Base-by-base conservation (phyloP, 257 asterid species). In the Vinca minor region DNA sequence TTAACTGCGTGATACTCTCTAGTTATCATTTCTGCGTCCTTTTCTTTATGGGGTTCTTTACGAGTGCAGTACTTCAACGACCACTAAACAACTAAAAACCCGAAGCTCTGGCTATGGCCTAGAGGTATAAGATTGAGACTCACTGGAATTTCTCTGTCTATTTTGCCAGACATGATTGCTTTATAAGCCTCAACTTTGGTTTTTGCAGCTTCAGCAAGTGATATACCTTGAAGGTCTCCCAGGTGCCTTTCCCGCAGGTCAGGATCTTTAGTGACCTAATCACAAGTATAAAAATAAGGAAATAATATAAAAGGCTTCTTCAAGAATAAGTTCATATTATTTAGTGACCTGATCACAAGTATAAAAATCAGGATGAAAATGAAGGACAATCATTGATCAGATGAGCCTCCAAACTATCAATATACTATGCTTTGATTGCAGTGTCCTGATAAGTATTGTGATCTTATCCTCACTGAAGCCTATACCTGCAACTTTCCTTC, bases 191-290 rank as follows among this genome's bases (percentile, higher is more conserved):
- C 74, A 0, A 84, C 77, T 46, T 69, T 71, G 60, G 39, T 53
- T 70, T 66, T 77, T 26, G 82, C 82, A 59, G 73, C 69, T 70
- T 89, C 89, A 6, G 59, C 73, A 44, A 68, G 74, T 49, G 79
- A 62, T 54, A 73, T 73, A 50, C 98, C 98, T 82, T 92, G 95
- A 72, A 92, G 85, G 73, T 81, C 94, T 55, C 98, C 98, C 50
- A 85, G 74, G 78, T 92, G 88, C 63, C 96, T 89, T 74, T 89
- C 98, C 72, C 96, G 83, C 64, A 89, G 80, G 67, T 65, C 84
- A 9, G 81, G 82, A 41, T 83, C 94, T 84, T 79, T 89, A 66
- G 64, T 71, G 57, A 89, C 95, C 98, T 87, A 78, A 71, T 47
- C 57, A 59, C 57, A 53, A 62, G 32, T 21, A 57, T 3, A 47